Conservation (phyloP, 768 basidiomycete species). For the Naganishia onofrii region DNA sequence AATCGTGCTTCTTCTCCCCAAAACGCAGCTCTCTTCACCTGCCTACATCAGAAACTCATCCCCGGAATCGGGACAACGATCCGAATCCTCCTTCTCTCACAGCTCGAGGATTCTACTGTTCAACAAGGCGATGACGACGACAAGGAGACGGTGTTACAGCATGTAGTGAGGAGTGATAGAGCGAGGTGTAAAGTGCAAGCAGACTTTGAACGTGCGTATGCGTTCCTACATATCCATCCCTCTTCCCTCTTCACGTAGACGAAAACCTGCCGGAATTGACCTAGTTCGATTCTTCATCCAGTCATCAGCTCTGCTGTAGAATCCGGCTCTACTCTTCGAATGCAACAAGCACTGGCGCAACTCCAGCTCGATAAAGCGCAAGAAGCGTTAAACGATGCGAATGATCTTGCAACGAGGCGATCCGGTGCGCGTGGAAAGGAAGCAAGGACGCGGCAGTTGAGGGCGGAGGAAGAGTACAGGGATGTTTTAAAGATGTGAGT, state of each 20-base stretch:
- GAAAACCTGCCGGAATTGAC: not conserved
- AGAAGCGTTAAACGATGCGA: slow-evolving; percentile 49
- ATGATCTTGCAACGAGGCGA: slow-evolving; percentile 58
- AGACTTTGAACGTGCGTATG: slow-evolving; percentile 38
- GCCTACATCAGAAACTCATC: slow-evolving; percentile 56
- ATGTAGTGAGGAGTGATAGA: slow-evolving; percentile 57
- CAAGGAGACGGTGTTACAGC: slow-evolving; percentile 51
- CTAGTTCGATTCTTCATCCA: not conserved
- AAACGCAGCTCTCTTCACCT: slow-evolving; percentile 53
- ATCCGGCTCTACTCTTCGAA: not conserved
- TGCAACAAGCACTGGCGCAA: not conserved
- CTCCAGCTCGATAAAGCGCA: slow-evolving; percentile 28
- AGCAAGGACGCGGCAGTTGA: slow-evolving; percentile 56
- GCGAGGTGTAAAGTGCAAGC: slow-evolving; percentile 51
- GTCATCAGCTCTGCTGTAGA: not conserved
- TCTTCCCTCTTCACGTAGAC: not conserved
- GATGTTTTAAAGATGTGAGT: not conserved
- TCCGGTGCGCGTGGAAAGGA: slow-evolving; percentile 62
- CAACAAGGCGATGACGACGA: slow-evolving; percentile 33
- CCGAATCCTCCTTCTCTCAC: slow-evolving; percentile 57
- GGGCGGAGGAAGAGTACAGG: not conserved
- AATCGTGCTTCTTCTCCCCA: slow-evolving; percentile 16
- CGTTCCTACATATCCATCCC: no score
- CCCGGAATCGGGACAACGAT: slow-evolving; percentile 57
- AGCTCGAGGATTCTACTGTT: slow-evolving; percentile 43